A percentile compares a stretch with the other conserved stretches of the same genome.
Evolutionary conservation across 1,284 basidiomycete genomes (phyloP).

Genomic region (Marasmius sp.): DNA sequence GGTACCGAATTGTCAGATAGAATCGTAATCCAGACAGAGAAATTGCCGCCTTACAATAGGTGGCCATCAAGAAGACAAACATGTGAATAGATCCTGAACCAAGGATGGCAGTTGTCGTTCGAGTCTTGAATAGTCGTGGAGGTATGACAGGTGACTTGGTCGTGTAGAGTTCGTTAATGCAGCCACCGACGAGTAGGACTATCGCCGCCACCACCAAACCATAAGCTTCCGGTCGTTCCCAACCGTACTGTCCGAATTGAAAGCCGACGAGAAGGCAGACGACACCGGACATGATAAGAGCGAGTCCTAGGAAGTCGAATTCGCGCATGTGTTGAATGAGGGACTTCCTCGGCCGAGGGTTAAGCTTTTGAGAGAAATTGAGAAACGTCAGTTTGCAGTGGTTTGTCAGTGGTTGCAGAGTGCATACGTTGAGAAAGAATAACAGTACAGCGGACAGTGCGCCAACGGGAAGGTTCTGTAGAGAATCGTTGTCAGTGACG

Average conservation of each 20-base stretch:
- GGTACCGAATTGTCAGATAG: background rate
- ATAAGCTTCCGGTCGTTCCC: constrained; percentile 38
- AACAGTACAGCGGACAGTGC: constrained; percentile 38
- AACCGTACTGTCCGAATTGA: constrained; percentile 27
- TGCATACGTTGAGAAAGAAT: constrained; percentile 22
- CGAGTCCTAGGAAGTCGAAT: constrained; percentile 50
- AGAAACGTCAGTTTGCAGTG: background rate
- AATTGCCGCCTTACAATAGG: constrained; percentile 14
- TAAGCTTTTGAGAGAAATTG: constrained; percentile 24
- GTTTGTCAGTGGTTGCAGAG: background rate
- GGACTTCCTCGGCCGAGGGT: constrained; percentile 29
- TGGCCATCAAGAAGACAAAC: constrained; percentile 35
- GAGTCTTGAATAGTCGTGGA: constrained; percentile 45
- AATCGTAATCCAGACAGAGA: background rate
- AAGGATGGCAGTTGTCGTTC: constrained; percentile 43
- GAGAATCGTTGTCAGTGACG: background rate
- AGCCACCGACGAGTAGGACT: constrained; percentile 36
- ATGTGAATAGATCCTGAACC: constrained; percentile 39
- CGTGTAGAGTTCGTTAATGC: constrained; percentile 46
- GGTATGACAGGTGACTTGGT: constrained; percentile 54
- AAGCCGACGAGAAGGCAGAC: constrained; percentile 47
- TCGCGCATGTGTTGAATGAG: constrained; percentile 31
- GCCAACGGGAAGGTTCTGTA: constrained; percentile 32
- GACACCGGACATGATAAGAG: constrained; percentile 44
- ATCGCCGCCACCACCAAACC: constrained; percentile 48